Evolutionary conservation across 257 asterid genomes (phyloP).

Genomic region (Nicotiana tomentosiformis): DNA sequence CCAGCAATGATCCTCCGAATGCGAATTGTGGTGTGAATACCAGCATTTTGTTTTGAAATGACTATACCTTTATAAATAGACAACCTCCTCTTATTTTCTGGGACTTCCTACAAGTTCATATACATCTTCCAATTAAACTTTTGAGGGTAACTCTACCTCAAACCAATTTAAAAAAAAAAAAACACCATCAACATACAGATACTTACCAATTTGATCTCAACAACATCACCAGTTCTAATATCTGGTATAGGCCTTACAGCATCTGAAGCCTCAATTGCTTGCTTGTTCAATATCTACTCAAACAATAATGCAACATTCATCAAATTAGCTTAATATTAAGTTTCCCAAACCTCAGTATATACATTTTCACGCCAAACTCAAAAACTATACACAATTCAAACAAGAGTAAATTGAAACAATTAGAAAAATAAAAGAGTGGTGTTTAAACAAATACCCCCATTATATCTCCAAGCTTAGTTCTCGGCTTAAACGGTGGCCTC

Average conservation of each 20-base stretch:
- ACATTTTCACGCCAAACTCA: background rate
- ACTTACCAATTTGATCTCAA: conserved; percentile 78
- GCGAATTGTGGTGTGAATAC: conserved; percentile 91
- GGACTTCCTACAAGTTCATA: conserved; percentile 58
- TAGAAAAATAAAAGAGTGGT: background rate
- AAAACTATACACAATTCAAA: background rate
- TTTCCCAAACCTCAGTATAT: background rate
- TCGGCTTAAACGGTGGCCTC: conserved; percentile 49
- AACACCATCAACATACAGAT: background rate
- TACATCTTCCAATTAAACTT: conserved; percentile 9
- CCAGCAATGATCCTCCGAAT: conserved; percentile 88
- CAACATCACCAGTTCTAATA: conserved; percentile 78
- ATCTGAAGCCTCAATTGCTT: conserved; percentile 76
- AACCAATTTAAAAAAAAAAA: background rate
- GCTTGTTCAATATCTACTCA: conserved; percentile 67
- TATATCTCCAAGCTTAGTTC: conserved; percentile 76
- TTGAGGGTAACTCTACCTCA: background rate
- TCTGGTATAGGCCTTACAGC: conserved; percentile 69
- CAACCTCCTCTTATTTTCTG: conserved; percentile 71
- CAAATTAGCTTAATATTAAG: background rate
- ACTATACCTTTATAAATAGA: conserved; percentile 85
- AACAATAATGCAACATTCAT: conserved; percentile 11
- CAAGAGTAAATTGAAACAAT: background rate
- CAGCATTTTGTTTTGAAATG: conserved; percentile 88
- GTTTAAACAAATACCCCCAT: conserved; percentile 68